A percentile compares a stretch with the other conserved stretches of the same genome.
phyloP scores from a whole-genome alignment of 2,329 filamentous ascomycete genomes.

The Paramyrothecium sp. region DNA sequence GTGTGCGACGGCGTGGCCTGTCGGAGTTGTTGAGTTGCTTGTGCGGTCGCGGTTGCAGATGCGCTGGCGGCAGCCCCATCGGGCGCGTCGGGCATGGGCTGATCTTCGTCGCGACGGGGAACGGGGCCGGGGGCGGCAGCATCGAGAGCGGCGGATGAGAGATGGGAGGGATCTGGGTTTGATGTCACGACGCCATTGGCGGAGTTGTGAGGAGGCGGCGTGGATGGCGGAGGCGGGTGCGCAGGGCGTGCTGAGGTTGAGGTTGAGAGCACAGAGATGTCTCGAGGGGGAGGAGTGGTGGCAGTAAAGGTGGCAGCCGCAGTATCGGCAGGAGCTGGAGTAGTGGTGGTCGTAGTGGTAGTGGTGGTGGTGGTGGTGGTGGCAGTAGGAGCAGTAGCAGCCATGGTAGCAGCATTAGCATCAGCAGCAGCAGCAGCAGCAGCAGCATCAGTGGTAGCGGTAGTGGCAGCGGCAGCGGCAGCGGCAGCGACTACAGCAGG shows the following conservation, averaged over 20 bases:
- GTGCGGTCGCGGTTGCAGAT: slow-evolving; percentile 9
- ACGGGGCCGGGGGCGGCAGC: not conserved
- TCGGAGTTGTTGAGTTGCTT: slow-evolving; percentile 16
- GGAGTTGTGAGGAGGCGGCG: not conserved
- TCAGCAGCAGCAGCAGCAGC: not conserved
- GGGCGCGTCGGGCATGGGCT: slow-evolving; percentile 18
- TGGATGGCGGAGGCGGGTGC: not conserved
- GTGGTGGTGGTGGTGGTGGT: not conserved
- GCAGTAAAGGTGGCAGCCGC: not conserved
- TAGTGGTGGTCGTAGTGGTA: slow-evolving; percentile 1
- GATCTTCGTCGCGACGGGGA: slow-evolving; percentile 8
- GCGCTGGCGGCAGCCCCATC: slow-evolving; percentile 6
- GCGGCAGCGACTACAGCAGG: slow-evolving; percentile 9
- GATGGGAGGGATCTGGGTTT: not conserved
- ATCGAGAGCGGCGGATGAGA: not conserved
- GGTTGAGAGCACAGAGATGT: not conserved
- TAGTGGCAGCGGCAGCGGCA: slow-evolving; percentile 4
- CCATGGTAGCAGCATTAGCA: not conserved
- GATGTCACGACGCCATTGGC: not conserved
- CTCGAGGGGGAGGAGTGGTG: not conserved
- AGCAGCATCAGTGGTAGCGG: not conserved
- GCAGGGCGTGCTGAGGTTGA: not conserved
- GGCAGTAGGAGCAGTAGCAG: not conserved
- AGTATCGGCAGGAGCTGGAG: not conserved
- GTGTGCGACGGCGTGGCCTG: not conserved